phyloP scores from a whole-genome alignment of 306 rosid genomes.

The Prunus mume region DNA sequence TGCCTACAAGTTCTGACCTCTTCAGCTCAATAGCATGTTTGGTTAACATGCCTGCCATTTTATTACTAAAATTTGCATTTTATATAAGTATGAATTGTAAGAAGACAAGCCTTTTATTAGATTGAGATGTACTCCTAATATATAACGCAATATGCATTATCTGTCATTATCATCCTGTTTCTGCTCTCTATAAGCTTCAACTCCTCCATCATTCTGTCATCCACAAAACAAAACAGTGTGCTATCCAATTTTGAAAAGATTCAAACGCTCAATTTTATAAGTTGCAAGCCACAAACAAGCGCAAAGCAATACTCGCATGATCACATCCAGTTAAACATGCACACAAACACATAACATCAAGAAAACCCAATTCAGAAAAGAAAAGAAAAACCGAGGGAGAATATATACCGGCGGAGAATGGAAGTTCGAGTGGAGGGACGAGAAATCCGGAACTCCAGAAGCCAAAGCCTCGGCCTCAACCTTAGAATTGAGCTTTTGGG shows the following conservation, averaged over 20 bases:
- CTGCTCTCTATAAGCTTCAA: conserved; percentile 19
- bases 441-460: conserved; percentile 27
- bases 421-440: conserved; percentile 4
- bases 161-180: conserved; percentile 10
- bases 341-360: not conserved
- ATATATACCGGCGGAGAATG: conserved; percentile 30
- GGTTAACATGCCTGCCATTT: too few species aligned
- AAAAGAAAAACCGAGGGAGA: not conserved
- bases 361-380: conserved; percentile 13
- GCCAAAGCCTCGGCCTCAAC: conserved; percentile 10
- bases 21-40: too few species aligned
- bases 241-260: not conserved
- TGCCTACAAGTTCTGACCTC: too few species aligned
- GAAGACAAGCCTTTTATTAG: not conserved
- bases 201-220: conserved; percentile 36
- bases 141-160: too few species aligned
- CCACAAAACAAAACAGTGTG: not conserved
- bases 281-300: not conserved
- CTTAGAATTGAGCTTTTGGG: conserved; percentile 14
- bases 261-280: not conserved
- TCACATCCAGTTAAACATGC: not conserved
- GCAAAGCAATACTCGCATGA: not conserved
- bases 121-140: too few species aligned
- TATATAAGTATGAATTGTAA: too few species aligned
- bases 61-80: not conserved